These are phyloP conservation scores for Psophocarpus tetragonolobus DNA, from an alignment of 306 rosid species.

Conservation along the genomic window DNA sequence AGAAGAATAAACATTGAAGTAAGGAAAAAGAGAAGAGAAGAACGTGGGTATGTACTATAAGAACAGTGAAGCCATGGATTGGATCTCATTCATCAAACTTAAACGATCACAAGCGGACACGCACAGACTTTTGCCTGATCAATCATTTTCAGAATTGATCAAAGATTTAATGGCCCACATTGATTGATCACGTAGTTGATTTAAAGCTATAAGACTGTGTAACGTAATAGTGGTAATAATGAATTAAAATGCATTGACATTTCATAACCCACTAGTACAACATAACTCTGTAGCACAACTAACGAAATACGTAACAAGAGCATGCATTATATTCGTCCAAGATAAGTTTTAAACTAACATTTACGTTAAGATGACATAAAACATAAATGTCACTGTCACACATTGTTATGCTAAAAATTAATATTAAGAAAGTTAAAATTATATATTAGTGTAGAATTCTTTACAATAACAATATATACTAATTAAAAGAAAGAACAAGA, in stretches of 20 bases:
- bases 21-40: not conserved
- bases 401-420: too few relatives aligned
- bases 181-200: not conserved
- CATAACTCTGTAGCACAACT: conserved; percentile 5
- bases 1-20: not conserved
- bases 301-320: conserved; percentile 24
- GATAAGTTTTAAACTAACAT: too few relatives aligned
- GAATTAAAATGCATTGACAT: conserved; percentile 28
- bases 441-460: too few relatives aligned
- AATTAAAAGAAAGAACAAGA: too few relatives aligned
- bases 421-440: too few relatives aligned
- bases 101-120: not conserved
- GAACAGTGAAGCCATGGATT: not conserved
- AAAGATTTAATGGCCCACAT: conserved; percentile 31
- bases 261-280: conserved; percentile 8
- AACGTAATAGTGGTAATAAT: not conserved
- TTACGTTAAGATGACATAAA: not conserved
- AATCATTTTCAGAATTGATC: conserved; percentile 5
- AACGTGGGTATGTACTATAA: not conserved
- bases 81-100: not conserved
- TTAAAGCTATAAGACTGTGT: conserved; percentile 15
- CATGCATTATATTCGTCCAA: not conserved
- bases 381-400: too few relatives aligned
- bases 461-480: too few relatives aligned
- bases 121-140: conserved; percentile 1